Evolutionary conservation across 257 asterid species (phyloP), one percentile per base, ranked within the genome.

Genomic region (Avicennia marina): DNA sequence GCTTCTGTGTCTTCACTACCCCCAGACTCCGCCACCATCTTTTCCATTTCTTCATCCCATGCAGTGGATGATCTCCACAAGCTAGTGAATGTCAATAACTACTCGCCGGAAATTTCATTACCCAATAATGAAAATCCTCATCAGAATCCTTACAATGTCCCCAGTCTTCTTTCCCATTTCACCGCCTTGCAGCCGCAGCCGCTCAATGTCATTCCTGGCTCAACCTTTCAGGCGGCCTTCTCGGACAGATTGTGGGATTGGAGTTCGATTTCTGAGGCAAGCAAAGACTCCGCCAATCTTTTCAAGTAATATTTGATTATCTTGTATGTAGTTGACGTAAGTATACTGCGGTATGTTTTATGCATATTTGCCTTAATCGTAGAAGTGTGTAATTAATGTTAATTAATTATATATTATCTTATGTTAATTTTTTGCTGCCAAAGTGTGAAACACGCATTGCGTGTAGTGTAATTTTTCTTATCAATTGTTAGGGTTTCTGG

Each of bases 41-140:
- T 68, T 24, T 7, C 68, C 12, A 40, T 47, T n/a, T 53, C 75
- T 31, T 51, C 60, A 15, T 52, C 55, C 41, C 64, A 47, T 18
- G 26, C 70, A 2, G 45, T 66, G 13, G 83, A 81, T 62, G 95
- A 87, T 65, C 84, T 87, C 25, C 90, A 87, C n/a, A 79, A 73
- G 62, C 60, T 84, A 41, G 81, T 65, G 18, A 57, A 61, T 16
- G 15, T 80, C 53, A 76, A 70, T 20, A 58, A 46, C 58, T 58
- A 54, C 70, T 75, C 74, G 65, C 78, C 25, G 18, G 68, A 32
- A 15, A 24, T 62, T n/a, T 4, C 58, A 2, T 61, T 43, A 10
- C 26, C 57, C 26, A 56, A 57, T 41, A 67, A 46, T 19, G 53
- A 63, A 1, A 32, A 5, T 1, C 39, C 52, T 36, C 42, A 44